Evolutionary conservation across 208 protist genomes (phyloP), one percentile per base, ranked within the genome.

Genomic region (Herpetomonas samuelpessoai): DNA sequence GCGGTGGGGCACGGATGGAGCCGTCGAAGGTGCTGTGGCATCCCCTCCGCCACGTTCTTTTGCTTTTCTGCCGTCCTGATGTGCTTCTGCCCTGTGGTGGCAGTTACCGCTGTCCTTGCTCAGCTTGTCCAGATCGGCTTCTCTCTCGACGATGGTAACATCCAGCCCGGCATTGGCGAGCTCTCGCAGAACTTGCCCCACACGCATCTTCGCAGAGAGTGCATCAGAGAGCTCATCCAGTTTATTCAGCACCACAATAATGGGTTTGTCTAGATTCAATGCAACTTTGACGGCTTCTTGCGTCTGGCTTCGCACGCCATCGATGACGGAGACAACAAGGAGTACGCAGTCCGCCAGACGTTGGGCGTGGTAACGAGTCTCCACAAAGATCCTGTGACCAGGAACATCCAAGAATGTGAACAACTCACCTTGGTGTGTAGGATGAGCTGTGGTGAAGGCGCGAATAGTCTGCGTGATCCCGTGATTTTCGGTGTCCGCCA

Each of bases 351-450:
- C 91, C 1, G 78, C 61, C 9, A 87, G 47, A 46, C 87, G 69
- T 27, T 84, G 81, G n/a, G 80, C 66, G 71, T 93, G 83, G 45
- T 84, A 83, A 18, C 93, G 79, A 45, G 76, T 79, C 53, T 95
- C 85, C 6, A 79, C 78, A 74, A 96, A 96, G 10, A 95, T 57
- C 44, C 62, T 66, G 58, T 96, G 86, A 10, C 93, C 93, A 25
- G 93, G 93, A 22, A 90, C 93, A 64, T 97, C 93, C 4, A 97
- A 44, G 64, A 97, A 93, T 6, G 91, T 95, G 49, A 95, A 77
- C 27, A 74, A 29, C 24, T 57, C 65, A 2, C 53, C 47, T 21
- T 46, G n/a, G 0, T 44, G 27, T 10, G 62, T 21, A 48, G 57
- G 65, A 19, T 53, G 50, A 28, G 68, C 31, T 1, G 85, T 55